Evolutionary conservation across 768 basidiomycete genomes (phyloP).

Genomic region (Trametopsis cervina): DNA sequence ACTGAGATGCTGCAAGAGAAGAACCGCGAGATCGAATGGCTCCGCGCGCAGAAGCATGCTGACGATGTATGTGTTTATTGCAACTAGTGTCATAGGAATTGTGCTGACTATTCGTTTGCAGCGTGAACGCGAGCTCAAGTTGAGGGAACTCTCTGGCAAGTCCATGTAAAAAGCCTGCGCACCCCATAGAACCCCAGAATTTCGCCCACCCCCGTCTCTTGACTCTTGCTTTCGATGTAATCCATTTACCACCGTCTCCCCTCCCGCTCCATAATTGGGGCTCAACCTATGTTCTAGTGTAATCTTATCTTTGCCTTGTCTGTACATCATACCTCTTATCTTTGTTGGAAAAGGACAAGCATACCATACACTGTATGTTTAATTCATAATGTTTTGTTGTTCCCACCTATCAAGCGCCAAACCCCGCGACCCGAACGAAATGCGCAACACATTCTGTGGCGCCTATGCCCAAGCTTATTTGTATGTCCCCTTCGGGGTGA

Average conservation of each 20-base stretch:
- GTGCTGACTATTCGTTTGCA: conserved; percentile 12
- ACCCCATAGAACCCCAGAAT: neutral
- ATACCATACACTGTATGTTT: too few relatives aligned
- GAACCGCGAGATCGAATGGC: conserved; percentile 62
- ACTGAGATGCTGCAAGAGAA: conserved; percentile 64
- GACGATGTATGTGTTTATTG: conserved; percentile 59
- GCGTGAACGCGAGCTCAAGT: conserved; percentile 51
- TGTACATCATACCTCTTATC: too few relatives aligned
- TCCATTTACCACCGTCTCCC: too few relatives aligned
- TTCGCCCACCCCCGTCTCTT: too few relatives aligned
- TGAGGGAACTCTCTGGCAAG: conserved; percentile 31
- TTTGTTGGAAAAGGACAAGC: too few relatives aligned
- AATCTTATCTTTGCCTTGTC: too few relatives aligned
- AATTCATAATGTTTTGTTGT: too few relatives aligned
- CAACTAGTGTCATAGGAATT: conserved; percentile 4
- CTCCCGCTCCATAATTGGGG: too few relatives aligned
- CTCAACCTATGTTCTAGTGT: too few relatives aligned
- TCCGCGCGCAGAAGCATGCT: conserved; percentile 56
- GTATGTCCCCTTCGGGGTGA: conserved; percentile 81
- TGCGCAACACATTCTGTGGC: conserved; percentile 1
- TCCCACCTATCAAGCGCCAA: too few relatives aligned
- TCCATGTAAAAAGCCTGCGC: neutral
- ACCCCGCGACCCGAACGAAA: conserved; percentile 14
- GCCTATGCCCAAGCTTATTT: neutral
- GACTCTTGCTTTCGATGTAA: too few relatives aligned